These are phyloP conservation scores for Blastobotrys peoriensis DNA, from an alignment of 805 yeast genomes.

Conservation along the genomic window DNA sequence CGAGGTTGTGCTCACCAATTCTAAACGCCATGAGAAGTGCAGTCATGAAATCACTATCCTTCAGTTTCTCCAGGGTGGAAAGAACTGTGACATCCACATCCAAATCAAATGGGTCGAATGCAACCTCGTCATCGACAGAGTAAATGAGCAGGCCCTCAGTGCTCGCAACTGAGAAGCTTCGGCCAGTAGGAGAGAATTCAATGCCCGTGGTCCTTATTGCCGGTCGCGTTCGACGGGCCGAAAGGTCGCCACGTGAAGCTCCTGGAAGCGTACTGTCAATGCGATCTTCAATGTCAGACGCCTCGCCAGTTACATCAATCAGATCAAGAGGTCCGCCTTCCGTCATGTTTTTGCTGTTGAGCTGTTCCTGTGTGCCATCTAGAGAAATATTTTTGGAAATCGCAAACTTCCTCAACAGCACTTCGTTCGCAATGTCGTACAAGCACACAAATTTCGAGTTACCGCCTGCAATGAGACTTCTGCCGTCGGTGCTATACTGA, in stretches of 20 bases:
- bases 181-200: constrained; percentile 82
- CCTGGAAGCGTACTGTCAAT: constrained; percentile 79
- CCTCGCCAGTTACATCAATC: constrained; percentile 80
- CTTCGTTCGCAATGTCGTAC: constrained; percentile 86
- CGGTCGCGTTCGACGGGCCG: constrained; percentile 69
- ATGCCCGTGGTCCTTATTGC: constrained; percentile 76
- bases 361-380: constrained; percentile 74
- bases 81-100: constrained; percentile 90
- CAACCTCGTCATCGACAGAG: constrained; percentile 65
- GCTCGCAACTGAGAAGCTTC: constrained; percentile 88
- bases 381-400: constrained; percentile 86
- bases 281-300: constrained; percentile 78
- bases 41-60: constrained; percentile 57
- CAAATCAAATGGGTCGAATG: constrained; percentile 92
- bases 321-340: constrained; percentile 82
- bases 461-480: constrained; percentile 85
- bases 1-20: constrained; percentile 71
- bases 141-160: constrained; percentile 87
- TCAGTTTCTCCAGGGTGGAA: constrained; percentile 54
- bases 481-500: constrained; percentile 84
- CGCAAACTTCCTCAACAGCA: constrained; percentile 69
- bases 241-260: constrained; percentile 73
- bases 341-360: constrained; percentile 78
- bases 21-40: constrained; percentile 92
- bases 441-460: constrained; percentile 85